Evolutionary conservation across 1,284 basidiomycete genomes (phyloP).

Genomic region (Pseudozyma sp.): DNA sequence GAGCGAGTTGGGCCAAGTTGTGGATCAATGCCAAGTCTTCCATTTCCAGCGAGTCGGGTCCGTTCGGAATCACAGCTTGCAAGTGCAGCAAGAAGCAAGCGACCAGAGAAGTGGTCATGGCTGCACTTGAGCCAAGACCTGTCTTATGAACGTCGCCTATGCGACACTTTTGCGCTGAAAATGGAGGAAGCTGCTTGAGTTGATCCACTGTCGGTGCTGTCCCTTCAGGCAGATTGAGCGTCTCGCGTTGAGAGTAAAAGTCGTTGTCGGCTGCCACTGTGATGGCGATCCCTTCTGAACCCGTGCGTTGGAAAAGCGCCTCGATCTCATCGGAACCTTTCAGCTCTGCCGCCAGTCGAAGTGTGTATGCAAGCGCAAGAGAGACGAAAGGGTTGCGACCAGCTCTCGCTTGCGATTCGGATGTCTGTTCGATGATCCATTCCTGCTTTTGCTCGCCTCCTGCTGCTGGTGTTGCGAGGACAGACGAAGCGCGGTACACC

Average conservation of each 20-base stretch:
- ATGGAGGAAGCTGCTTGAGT: conserved; percentile 75
- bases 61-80: conserved; percentile 70
- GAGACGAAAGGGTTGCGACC: conserved; percentile 89
- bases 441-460: conserved; percentile 3
- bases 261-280: conserved; percentile 93
- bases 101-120: conserved; percentile 93
- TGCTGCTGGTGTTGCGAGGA: background rate
- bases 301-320: conserved; percentile 48
- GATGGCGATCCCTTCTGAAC: conserved; percentile 75
- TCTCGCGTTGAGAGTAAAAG: conserved; percentile 92
- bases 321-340: conserved; percentile 44
- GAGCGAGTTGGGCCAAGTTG: conserved; percentile 93
- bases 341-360: conserved; percentile 74
- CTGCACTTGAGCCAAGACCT: conserved; percentile 94
- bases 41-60: conserved; percentile 32
- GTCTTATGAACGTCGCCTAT: conserved; percentile 93
- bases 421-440: conserved; percentile 49
- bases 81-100: conserved; percentile 86
- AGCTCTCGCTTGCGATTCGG: conserved; percentile 34
- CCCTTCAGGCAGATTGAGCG: conserved; percentile 66
- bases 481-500: conserved; percentile 75
- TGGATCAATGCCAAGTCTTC: conserved; percentile 74
- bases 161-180: conserved; percentile 72
- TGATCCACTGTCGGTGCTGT: conserved; percentile 47
- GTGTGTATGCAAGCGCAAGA: conserved; percentile 82